Percentiles rank a stretch among this genome's conserved stretches.
Evolutionary conservation across 164 flowering plant species (phyloP).

Genomic region (Magnolia kwangsiensis): DNA sequence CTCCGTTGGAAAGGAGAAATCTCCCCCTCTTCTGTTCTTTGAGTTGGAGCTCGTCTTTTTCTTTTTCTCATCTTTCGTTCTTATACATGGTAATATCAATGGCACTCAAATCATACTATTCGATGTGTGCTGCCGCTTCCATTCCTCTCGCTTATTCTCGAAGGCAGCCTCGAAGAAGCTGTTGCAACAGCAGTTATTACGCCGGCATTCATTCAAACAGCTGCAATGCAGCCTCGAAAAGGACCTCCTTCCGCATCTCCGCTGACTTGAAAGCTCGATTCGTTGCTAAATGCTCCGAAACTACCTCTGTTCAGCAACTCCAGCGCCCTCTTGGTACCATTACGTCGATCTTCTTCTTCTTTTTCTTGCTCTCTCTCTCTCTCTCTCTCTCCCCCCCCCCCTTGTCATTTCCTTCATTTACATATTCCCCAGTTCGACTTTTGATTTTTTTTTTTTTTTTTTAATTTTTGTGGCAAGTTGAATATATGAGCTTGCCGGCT

Average conservation of each 20-base stretch:
- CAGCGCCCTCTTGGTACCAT: slow-evolving; percentile 67
- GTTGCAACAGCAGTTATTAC: too few relatives aligned
- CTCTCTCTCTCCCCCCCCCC: neutral
- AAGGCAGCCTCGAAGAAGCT: too few relatives aligned
- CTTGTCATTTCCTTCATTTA: neutral
- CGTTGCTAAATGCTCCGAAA: slow-evolving; percentile 56
- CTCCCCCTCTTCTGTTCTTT: too few relatives aligned
- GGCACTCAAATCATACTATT: too few relatives aligned
- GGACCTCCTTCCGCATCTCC: slow-evolving; percentile 27
- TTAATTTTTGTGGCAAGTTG: slow-evolving; percentile 35
- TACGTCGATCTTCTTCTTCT: neutral
- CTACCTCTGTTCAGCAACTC: slow-evolving; percentile 61
- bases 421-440: neutral
- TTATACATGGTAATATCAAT: too few relatives aligned
- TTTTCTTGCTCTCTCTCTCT: neutral
- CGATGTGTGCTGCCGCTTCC: too few relatives aligned
- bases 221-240: neutral
- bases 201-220: too few relatives aligned
- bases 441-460: neutral
- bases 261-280: slow-evolving; percentile 67
- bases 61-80: too few relatives aligned
- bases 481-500: slow-evolving; percentile 93
- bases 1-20: too few relatives aligned
- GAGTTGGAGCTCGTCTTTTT: too few relatives aligned
- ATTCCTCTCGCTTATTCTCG: too few relatives aligned